Evolutionary conservation across 176 grass and related monocot genomes (phyloP).

Genomic region (Panicum miliaceum): DNA sequence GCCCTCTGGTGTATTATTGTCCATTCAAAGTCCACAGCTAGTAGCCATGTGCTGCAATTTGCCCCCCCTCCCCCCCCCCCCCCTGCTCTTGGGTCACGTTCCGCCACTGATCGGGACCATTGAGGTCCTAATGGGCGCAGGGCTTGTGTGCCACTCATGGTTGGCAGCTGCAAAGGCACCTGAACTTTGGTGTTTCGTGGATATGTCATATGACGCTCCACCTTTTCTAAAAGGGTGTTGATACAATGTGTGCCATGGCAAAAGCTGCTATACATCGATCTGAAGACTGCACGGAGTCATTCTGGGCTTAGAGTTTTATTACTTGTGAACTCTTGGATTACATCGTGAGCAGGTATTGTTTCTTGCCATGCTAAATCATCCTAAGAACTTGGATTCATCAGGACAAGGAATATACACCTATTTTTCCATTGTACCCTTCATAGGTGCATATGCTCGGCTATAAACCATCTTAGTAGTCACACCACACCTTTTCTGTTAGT

Average conservation of each 20-base stretch:
- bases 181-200: conserved; percentile 20
- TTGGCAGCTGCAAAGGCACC: conserved; percentile 27
- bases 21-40: too few species aligned
- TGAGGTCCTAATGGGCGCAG: conserved; percentile 38
- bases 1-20: too few species aligned
- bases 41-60: too few species aligned
- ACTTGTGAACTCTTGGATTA: conserved; percentile 19
- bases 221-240: conserved; percentile 28
- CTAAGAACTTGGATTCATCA: too few species aligned
- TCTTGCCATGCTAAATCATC: not conserved
- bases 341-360: too few species aligned
- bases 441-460: too few species aligned
- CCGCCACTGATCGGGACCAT: conserved; percentile 27
- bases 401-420: too few species aligned
- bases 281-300: conserved; percentile 31
- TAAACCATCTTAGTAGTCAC: too few species aligned
- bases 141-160: conserved; percentile 46
- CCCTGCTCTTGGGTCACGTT: too few species aligned
- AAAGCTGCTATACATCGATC: conserved; percentile 37
- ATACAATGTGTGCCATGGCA: conserved; percentile 36
- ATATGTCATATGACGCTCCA: not conserved
- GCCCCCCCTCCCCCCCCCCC: too few species aligned
- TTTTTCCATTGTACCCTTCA: too few species aligned
- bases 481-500: too few species aligned
- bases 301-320: conserved; percentile 46